Base-by-base conservation (phyloP, 345 rosid species). In the Citrus inodora region DNA sequence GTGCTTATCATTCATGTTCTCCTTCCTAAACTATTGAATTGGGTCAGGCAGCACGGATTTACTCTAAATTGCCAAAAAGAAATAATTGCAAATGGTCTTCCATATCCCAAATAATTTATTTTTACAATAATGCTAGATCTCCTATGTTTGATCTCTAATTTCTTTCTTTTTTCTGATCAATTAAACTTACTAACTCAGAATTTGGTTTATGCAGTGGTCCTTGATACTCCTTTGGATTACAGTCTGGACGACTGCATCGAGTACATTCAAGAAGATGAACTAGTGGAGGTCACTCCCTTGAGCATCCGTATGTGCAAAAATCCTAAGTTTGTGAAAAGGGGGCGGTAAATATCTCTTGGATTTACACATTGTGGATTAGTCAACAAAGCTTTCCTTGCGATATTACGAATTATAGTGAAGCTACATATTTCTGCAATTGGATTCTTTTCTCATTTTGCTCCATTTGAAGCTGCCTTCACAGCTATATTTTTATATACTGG, bases 221-320 rank as follows among this genome's bases (percentile, higher is more conserved):
- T 94, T 66, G 99, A 96, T 80, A 91, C 97, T 19, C 89, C 97
- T 7, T 79, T 92, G 88, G 90, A 86, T n/a, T 96, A 93, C 81
- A 94, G 98, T 87, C 86, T 94, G 48, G 98, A 95, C 8, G 99
- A 93, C 84, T 96, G 95, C 90, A 96, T 96, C 4, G 98, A 96
- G 82, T 94, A 96, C 80, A 94, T 96, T 80, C 95, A 90, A 85
- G 99, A 96, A 85, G 99, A 96, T 80, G 99, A 96, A 67, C 82
- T 96, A 71, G 99, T 96, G 83, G 99, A 94, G 88, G 94, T 92
- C n/a, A 94, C 98, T 21, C 97, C 98, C n/a, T 70, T 6, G 2
- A 88, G 94, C 80, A 87, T 96, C 85, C 76, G 98, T 71, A 94
- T 90, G 97, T 92, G 97, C 89, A 94, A 96, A 86, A 91, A 90